phyloP scores from a whole-genome alignment of 345 rosid species.

The Camelina neglecta region DNA sequence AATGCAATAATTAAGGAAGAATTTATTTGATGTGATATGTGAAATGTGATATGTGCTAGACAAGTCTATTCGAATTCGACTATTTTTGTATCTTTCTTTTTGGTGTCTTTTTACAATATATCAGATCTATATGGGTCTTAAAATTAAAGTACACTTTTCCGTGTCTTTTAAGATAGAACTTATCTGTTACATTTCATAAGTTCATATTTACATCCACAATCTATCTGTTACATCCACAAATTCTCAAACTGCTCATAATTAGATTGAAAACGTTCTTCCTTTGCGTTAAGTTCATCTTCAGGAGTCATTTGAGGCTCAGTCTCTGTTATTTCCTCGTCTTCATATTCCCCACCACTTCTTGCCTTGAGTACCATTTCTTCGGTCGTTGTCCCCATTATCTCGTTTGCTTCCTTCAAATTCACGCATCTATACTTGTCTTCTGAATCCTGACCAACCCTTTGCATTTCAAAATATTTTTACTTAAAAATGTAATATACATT shows the following conservation, averaged over 20 bases:
- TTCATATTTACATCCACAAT: no score
- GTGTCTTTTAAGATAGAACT: no score
- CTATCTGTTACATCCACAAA: slow-evolving; percentile 33
- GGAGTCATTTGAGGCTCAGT: slow-evolving; percentile 23
- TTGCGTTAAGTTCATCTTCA: slow-evolving; percentile 34
- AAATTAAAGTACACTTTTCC: no score
- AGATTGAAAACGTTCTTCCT: slow-evolving; percentile 32
- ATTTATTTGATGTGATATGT: slow-evolving; percentile 26
- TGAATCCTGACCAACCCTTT: slow-evolving; percentile 53
- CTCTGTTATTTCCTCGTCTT: slow-evolving; percentile 26
- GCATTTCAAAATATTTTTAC: slow-evolving; percentile 7
- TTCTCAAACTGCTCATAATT: slow-evolving; percentile 12
- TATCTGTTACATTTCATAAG: no score
- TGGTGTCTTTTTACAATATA: slow-evolving; percentile 1
- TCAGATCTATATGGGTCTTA: not conserved
- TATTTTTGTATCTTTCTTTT: slow-evolving; percentile 8
- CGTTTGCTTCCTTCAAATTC: slow-evolving; percentile 62
- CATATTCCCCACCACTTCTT: slow-evolving; percentile 41
- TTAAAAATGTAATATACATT: not conserved
- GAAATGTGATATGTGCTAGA: not conserved
- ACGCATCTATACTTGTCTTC: slow-evolving; percentile 53
- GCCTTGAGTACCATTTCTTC: slow-evolving; percentile 80
- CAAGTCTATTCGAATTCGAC: slow-evolving; percentile 16
- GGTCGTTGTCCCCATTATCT: slow-evolving; percentile 73
- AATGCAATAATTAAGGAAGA: slow-evolving; percentile 17